These are phyloP conservation scores for Fonsecaea multimorphosa DNA, from an alignment of 2,329 filamentous ascomycete species.

Conservation along the genomic window DNA sequence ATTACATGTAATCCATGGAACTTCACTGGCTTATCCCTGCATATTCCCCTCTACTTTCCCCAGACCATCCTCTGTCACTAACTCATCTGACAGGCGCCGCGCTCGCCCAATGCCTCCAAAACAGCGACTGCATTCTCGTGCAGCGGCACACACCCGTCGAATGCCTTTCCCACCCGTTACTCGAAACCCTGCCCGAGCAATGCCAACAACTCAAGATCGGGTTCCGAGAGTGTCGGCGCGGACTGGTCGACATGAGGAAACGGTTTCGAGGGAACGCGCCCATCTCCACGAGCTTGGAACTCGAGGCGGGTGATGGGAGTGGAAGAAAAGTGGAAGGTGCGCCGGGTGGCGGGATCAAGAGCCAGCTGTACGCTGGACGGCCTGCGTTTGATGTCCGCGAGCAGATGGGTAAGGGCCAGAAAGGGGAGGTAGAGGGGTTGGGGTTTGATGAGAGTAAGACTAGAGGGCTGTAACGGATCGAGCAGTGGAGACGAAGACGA, in stretches of 20 bases:
- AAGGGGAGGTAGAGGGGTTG: slow-evolving; percentile 37
- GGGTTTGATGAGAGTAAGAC: slow-evolving; percentile 57
- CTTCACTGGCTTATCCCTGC: no score
- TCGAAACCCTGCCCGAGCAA: slow-evolving; percentile 79
- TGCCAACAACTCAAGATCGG: slow-evolving; percentile 94
- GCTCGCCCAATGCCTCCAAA: slow-evolving; percentile 90
- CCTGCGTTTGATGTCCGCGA: slow-evolving; percentile 73
- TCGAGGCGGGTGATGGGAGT: slow-evolving; percentile 60
- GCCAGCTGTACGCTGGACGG: slow-evolving; percentile 78
- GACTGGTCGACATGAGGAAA: slow-evolving; percentile 98
- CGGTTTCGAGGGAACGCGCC: slow-evolving; percentile 94
- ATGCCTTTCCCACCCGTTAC: slow-evolving; percentile 82
- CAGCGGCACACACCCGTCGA: slow-evolving; percentile 84
- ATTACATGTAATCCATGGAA: no score
- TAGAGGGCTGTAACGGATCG: slow-evolving; percentile 46
- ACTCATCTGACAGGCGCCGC: slow-evolving; percentile 52
- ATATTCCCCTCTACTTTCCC: background rate
- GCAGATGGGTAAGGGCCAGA: slow-evolving; percentile 70
- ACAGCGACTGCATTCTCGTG: slow-evolving; percentile 95
- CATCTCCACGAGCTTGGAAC: slow-evolving; percentile 70
- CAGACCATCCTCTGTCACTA: background rate
- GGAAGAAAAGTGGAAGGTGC: slow-evolving; percentile 41
- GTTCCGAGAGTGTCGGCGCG: slow-evolving; percentile 93
- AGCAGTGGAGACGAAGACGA: background rate
- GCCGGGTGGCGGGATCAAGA: background rate